Evolutionary conservation across 129 eudicot genomes (phyloP), one percentile per base, ranked within the genome.

Genomic region (Rutidosis leptorrhynchoides): DNA sequence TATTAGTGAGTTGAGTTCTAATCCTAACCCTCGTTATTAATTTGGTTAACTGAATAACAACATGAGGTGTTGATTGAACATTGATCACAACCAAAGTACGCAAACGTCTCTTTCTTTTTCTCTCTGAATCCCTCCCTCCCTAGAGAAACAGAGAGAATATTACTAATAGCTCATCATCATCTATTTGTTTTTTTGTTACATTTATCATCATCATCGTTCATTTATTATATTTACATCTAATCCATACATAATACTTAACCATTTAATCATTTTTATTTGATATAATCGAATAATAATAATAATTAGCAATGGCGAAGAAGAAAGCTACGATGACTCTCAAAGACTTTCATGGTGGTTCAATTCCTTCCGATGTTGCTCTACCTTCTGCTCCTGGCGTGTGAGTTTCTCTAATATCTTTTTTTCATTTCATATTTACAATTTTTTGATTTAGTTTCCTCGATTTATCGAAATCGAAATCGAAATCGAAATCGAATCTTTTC

Each of bases 331-430:
- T 92, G 98, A 92, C 95, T 55, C 85, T 92, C 26, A 92, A 92
- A 28, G 98, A 92, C 74, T 92, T 92, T 70, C 98, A 92, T 73
- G 98, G 98, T 81, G 98, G 98, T 65, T 85, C 90, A 7, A 92
- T 92, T 72, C 98, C 96, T 65, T 88, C 98, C 32, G 96, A 92
- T 82, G 89, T 92, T 20, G 85, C 89, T 52, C 91, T 92, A 35
- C 98, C 98, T 24, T 88, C 98, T 26, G 98, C 95, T 59, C 98
- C 98, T 52, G 97, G 97, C 80, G 87, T 82, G 97, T 91, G 15
- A 76, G 87, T 83, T 49, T 37, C 72, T 67, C 19, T n/a, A 0
- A 22, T 52, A 10, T 17, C 22, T 59, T 24, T 14, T 8, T 16
- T 21, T 5, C 43, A n/a, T 7, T 64, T 26, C 30, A 14, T 61